Percentiles rank a stretch among this genome's conserved stretches.
These are phyloP conservation scores for Uromyces viciae-fabae DNA, from an alignment of 1,284 basidiomycete genomes.

Conservation along the genomic window DNA sequence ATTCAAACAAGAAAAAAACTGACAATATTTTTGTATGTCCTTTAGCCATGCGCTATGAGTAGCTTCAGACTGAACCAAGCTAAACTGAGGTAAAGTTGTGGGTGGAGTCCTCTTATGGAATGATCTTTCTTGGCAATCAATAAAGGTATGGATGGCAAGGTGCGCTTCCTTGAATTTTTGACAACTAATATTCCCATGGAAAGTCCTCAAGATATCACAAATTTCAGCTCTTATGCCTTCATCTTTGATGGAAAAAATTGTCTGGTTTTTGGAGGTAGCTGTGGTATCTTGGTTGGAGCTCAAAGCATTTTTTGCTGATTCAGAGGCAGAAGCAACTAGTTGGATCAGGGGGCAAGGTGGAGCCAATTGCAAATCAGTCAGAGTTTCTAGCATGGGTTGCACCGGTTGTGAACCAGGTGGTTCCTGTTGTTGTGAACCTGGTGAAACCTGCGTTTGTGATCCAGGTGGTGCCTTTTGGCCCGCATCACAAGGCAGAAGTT, in stretches of 20 bases:
- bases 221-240: background rate
- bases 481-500: too few species aligned
- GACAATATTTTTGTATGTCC: conserved; percentile 1
- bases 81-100: background rate
- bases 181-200: background rate
- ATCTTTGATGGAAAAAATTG: background rate
- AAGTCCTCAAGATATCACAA: background rate
- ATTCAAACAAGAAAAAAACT: background rate
- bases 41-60: background rate
- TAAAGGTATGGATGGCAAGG: background rate
- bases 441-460: too few species aligned
- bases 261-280: background rate
- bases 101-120: conserved; percentile 1
- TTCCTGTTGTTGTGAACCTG: too few species aligned
- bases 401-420: too few species aligned
- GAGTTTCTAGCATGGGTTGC: too few species aligned
- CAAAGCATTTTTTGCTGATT: too few species aligned
- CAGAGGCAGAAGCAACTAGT: too few species aligned
- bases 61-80: background rate
- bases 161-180: background rate
- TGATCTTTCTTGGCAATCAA: background rate
- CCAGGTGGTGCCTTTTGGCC: too few species aligned
- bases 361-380: too few species aligned
- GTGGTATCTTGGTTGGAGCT: too few species aligned
- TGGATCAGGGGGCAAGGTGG: too few species aligned